Conservation (phyloP, 139 green algal genomes). For the Eudorina sp. region DNA sequence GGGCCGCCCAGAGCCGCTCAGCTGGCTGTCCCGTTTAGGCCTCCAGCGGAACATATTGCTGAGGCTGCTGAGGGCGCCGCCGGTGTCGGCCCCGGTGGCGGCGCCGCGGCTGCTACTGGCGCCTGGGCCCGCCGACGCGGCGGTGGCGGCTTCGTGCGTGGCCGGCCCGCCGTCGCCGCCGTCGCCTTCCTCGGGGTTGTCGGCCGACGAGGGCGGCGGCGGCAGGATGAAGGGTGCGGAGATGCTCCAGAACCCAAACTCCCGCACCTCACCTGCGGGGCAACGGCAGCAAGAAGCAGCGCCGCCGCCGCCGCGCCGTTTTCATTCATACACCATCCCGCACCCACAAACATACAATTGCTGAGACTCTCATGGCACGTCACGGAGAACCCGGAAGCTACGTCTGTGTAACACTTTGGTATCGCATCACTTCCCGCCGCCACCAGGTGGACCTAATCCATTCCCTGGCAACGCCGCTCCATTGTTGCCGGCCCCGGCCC, state of each 20-base stretch:
- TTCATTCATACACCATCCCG: too few species aligned
- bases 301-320: neutral
- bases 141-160: neutral
- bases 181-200: neutral
- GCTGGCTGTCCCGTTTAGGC: too few species aligned
- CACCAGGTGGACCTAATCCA: too few species aligned
- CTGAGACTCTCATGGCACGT: too few species aligned
- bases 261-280: constrained; percentile 69
- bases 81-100: neutral
- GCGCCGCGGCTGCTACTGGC: neutral
- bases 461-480: too few species aligned
- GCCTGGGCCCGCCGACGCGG: neutral
- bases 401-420: too few species aligned
- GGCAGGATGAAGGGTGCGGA: constrained; percentile 37
- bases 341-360: too few species aligned
- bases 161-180: neutral
- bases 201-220: neutral
- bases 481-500: too few species aligned
- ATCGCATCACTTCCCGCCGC: too few species aligned
- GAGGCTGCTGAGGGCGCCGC: neutral
- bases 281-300: neutral
- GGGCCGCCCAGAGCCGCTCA: neutral
- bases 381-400: too few species aligned
- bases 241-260: constrained; percentile 84
- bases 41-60: neutral